Base-by-base conservation (phyloP, 257 asterid species). In the Handroanthus guayacan region DNA sequence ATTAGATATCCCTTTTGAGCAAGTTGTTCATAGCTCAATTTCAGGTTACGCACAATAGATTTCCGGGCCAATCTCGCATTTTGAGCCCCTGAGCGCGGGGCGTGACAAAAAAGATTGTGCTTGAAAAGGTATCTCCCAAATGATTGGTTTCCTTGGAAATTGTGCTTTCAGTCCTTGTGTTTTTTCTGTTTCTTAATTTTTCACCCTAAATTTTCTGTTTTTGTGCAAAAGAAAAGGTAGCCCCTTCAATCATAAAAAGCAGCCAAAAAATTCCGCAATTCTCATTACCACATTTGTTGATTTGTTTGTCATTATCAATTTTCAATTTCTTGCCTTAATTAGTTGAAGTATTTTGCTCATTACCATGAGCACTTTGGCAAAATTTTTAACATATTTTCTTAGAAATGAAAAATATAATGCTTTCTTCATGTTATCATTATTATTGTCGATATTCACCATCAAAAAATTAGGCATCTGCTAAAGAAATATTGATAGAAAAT, bases 221-320 rank as follows among this genome's bases (percentile, higher is more conserved):
- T 62, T 36, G 68, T 62, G 37, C 14, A 18, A 66, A 44, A 20
- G 4, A 5, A 18, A 43, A 44, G 9, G 70, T 44, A 11, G 37
- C n/a, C 37, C 80, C 79, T 56, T 68, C 75, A 67, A 73, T 83
- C 56, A 83, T 67, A 48, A 44, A 37, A 66, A 43, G 71, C 52
- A 18, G 38, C 67, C 17, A 39, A 55, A 37, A 41, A 17, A 71
- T 52, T 18, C 48, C 11, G 48, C n/a, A 31, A 58, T 20, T 20
- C 31, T 58, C 44, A 3, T 39, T 39, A 39, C 31, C 45, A 41
- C 16, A 48, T 48, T 48, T 16, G 2, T 48, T 48, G 13, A 48
- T 48, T 48, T 10, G 0, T 11, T 48, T 1, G 55, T 3, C 55
- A 48, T 0, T 48, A 10, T n/a, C 3, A 3, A 11, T 10, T 48